These are phyloP conservation scores for Micractinium sp. DNA, from an alignment of 139 green algal genomes.

Conservation along the genomic window DNA sequence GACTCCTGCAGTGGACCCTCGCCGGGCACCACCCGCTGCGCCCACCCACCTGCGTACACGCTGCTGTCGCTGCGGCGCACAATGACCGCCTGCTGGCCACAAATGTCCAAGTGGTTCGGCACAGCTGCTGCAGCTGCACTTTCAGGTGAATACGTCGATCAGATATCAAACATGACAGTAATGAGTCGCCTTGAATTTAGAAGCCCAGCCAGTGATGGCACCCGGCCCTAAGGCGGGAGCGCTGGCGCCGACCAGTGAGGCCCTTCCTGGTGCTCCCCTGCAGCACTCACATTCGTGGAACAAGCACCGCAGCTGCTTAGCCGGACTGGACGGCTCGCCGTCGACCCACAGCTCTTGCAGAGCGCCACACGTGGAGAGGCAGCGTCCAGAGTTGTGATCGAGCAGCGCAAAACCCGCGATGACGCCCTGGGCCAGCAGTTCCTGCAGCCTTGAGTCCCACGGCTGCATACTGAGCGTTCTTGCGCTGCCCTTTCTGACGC, in stretches of 20 bases:
- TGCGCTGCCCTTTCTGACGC: no score
- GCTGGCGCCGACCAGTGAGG: neutral
- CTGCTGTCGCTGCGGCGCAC: constrained; percentile 9
- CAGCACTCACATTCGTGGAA: constrained; percentile 1
- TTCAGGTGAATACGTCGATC: no score
- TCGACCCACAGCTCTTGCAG: neutral
- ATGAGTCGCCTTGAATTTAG: neutral
- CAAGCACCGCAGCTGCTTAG: neutral
- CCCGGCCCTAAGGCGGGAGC: neutral
- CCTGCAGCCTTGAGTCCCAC: neutral
- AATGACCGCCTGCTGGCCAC: neutral
- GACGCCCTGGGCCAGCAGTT: neutral
- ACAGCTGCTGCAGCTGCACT: neutral
- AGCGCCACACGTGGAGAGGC: neutral
- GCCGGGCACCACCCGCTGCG: neutral
- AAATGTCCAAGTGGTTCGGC: neutral
- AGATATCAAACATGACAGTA: no score
- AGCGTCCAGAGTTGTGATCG: neutral
- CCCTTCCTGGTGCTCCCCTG: neutral
- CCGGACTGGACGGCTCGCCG: neutral
- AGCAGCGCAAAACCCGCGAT: neutral
- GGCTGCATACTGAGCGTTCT: neutral
- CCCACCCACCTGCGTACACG: neutral
- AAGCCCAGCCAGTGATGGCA: neutral
- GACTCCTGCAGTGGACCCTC: neutral